These are phyloP conservation scores for Sesbania bispinosa DNA, from an alignment of 306 rosid genomes.

Conservation along the genomic window DNA sequence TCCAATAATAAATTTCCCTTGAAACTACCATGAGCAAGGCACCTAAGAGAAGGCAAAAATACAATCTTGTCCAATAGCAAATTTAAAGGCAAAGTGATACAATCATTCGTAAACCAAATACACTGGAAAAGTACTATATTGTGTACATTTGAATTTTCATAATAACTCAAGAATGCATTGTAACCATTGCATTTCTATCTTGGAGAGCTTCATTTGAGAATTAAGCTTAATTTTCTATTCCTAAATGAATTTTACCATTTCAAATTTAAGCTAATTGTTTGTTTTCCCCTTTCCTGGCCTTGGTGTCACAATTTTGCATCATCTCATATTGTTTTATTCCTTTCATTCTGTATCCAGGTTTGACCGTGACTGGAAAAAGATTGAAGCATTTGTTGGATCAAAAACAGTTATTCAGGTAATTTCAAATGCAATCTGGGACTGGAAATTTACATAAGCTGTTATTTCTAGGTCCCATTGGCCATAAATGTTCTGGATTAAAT, in stretches of 20 bases:
- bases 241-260: neutral
- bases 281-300: neutral
- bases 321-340: neutral
- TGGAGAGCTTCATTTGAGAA: neutral
- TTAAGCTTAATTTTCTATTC: neutral
- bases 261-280: neutral
- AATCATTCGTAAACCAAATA: no score
- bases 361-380: constrained; percentile 99
- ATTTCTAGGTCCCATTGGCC: no score
- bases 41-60: neutral
- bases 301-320: constrained; percentile 9
- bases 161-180: neutral
- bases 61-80: neutral
- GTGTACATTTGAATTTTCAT: neutral
- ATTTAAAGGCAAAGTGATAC: neutral
- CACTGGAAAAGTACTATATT: neutral
- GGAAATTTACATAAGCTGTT: neutral
- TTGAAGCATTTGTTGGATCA: constrained; percentile 96
- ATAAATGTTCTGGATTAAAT: neutral
- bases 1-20: neutral
- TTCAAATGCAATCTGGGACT: neutral
- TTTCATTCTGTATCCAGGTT: constrained; percentile 47
- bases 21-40: neutral
- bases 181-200: constrained; percentile 3
- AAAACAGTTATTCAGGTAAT: constrained; percentile 95